Evolutionary conservation across 2,329 filamentous ascomycete genomes (phyloP).

Genomic region (Gnomoniopsis sp.): DNA sequence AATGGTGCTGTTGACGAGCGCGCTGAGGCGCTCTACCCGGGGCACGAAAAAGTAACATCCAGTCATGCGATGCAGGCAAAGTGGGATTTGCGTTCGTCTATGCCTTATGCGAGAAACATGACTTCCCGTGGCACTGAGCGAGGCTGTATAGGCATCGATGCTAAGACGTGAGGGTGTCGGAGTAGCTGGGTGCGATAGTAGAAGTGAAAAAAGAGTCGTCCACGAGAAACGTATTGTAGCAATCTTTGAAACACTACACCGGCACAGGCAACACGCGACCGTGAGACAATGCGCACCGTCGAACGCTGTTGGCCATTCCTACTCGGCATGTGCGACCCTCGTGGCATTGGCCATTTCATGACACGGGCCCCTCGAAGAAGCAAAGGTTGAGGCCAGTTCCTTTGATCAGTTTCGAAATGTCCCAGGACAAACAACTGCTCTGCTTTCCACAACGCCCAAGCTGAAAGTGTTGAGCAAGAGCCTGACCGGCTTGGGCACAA

Average conservation of each 20-base stretch:
- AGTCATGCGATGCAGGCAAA: constrained; percentile 4
- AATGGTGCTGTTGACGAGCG: background rate
- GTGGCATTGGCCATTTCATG: background rate
- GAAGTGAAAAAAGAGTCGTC: background rate
- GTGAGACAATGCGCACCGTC: background rate
- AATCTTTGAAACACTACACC: background rate
- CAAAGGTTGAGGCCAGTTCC: background rate
- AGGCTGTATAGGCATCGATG: background rate
- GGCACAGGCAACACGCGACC: background rate
- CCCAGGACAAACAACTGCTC: background rate
- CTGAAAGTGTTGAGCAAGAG: background rate
- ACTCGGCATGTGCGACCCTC: background rate
- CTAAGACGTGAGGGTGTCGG: background rate
- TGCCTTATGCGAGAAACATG: constrained; percentile 4
- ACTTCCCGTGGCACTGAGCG: background rate
- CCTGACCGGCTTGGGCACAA: background rate
- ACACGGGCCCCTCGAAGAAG: background rate
- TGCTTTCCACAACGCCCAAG: background rate
- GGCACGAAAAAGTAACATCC: constrained; percentile 1
- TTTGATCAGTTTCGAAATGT: background rate
- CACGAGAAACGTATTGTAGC: background rate
- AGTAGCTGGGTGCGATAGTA: background rate
- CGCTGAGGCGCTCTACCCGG: background rate
- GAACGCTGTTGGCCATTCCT: background rate
- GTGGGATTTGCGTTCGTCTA: background rate